Evolutionary conservation across 2,329 filamentous ascomycete species (phyloP), one percentile per base, ranked within the genome.

Genomic region (Hymenoscyphus infarciens): DNA sequence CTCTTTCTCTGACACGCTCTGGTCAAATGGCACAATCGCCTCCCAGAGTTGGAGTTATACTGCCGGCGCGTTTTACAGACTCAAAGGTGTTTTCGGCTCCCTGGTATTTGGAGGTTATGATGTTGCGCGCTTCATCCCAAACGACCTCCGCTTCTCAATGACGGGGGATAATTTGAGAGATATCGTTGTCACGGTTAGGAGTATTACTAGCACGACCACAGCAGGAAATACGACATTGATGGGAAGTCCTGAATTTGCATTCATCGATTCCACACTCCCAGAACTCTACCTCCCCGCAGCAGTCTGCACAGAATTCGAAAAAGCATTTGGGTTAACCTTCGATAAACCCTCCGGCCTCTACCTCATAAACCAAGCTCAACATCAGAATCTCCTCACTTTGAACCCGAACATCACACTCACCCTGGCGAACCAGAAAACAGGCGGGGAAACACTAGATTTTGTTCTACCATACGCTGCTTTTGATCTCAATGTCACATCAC

Each of bases 111-210:
- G 74, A 10, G 77, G 77, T 1, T 78, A 78, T 62, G 77, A 79
- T 61, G 72, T 72, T 0, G 76, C 75, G 1, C 72, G 74, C n/a
- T 78, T 78, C 66, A 67, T 61, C 2, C 71, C 73, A 22, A 78
- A 77, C 66, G 61, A 71, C 7, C 73, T 74, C 3, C 71, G 71
- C 10, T 79, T 79, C 64, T 74, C 73, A 15, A 77, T 79, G 75
- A 74, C 75, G 2, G 74, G 68, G 5, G 77, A 79, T 61, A 59
- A 75, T 35, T 74, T 74, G 3, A 72, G 76, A 2, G 77, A 79
- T 61, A 66, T 79, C 0, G 76, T 78, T 0, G 75, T 77, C 16
- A 75, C 74, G 2, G 75, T 79, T n/a, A 75, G 73, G 52, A 74
- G 74, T 2, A 75, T 79, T 22, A 75, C 68, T 11, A 70, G 65